Conservation (phyloP, 495 filamentous ascomycete species). For the Amorphotheca resinae region DNA sequence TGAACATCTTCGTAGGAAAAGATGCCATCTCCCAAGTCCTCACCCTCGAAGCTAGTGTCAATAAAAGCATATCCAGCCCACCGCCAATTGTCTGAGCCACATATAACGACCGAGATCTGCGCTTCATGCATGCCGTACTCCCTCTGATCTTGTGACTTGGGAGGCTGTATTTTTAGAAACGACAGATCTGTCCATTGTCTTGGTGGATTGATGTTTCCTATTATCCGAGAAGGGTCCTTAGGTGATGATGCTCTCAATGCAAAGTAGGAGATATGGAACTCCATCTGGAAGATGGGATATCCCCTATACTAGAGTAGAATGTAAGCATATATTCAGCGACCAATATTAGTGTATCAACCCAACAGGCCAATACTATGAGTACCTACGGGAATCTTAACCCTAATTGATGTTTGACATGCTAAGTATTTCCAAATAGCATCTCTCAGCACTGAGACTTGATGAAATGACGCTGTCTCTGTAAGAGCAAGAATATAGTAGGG, state of each 20-base stretch:
- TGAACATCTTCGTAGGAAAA: neutral
- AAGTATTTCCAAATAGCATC: slow-evolving; percentile 2
- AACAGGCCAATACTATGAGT: neutral
- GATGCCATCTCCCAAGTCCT: neutral
- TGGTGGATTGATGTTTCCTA: neutral
- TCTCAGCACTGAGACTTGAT: slow-evolving; percentile 3
- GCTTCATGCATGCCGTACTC: neutral
- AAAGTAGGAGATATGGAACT: slow-evolving; percentile 1
- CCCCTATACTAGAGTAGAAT: neutral
- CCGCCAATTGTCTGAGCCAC: neutral
- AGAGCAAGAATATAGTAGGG: slow-evolving; percentile 2
- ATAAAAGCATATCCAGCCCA: slow-evolving; percentile 5
- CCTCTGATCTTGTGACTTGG: neutral
- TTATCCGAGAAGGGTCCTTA: neutral
- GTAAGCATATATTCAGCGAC: neutral
- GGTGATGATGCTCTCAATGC: neutral
- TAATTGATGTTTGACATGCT: neutral
- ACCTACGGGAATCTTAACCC: slow-evolving; percentile 1
- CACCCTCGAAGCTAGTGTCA: neutral
- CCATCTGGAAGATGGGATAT: slow-evolving; percentile 2
- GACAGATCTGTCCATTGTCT: slow-evolving; percentile 2
- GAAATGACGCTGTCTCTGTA: neutral
- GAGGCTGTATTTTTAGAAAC: neutral
- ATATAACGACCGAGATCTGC: slow-evolving; percentile 1
- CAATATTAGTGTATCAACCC: neutral